These are phyloP conservation scores for Carex littledalei DNA, from an alignment of 176 grass and related monocot genomes.

Conservation along the genomic window DNA sequence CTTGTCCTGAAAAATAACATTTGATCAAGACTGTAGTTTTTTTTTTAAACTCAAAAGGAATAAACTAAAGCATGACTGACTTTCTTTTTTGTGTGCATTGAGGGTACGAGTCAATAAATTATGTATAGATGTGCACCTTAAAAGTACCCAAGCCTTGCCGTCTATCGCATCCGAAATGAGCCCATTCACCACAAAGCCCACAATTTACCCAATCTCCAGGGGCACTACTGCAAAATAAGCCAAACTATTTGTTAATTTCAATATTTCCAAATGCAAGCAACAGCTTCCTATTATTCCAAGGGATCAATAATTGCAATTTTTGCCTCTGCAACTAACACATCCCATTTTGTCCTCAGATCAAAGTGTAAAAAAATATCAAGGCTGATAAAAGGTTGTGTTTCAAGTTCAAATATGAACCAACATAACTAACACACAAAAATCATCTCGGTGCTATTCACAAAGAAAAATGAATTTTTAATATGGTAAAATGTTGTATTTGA, in stretches of 20 bases:
- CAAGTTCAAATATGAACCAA: not conserved
- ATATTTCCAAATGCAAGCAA: not conserved
- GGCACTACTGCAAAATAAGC: constrained; percentile 43
- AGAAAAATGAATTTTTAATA: not conserved
- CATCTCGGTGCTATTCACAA: not conserved
- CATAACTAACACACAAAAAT: not conserved
- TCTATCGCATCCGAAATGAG: constrained; percentile 70
- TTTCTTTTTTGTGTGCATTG: not conserved
- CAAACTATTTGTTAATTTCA: not conserved
- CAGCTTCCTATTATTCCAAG: not conserved
- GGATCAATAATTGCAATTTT: not conserved
- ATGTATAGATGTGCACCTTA: constrained; percentile 34
- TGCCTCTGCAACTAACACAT: not conserved
- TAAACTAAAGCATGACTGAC: not conserved
- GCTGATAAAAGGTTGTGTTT: not conserved
- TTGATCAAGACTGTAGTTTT: not conserved
- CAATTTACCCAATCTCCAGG: constrained; percentile 74
- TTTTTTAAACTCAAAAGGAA: not conserved
- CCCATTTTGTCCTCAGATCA: not conserved
- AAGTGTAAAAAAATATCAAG: not conserved
- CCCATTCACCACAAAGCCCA: constrained; percentile 70
- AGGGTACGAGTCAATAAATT: not conserved
- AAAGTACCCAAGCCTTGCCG: constrained; percentile 62
- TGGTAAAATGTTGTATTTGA: not conserved
- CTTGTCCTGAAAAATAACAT: not conserved